These are phyloP conservation scores for Beauveria sp. DNA, from an alignment of 2,329 filamentous ascomycete species.

Conservation along the genomic window DNA sequence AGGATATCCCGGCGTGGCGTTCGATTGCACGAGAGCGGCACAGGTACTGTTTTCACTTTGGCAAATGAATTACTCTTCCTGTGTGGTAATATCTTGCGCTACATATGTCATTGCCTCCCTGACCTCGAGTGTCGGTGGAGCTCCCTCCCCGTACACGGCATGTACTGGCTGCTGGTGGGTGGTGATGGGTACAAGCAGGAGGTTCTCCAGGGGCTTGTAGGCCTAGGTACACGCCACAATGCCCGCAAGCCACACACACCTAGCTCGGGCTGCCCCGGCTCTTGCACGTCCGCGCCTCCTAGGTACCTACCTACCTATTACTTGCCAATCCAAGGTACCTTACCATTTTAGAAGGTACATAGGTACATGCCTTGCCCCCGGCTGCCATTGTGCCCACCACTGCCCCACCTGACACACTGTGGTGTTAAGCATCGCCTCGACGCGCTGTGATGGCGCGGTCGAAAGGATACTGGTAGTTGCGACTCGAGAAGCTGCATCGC, in stretches of 20 bases:
- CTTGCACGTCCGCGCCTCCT: background rate
- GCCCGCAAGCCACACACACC: background rate
- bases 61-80: background rate
- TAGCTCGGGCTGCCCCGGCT: background rate
- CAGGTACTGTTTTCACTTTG: background rate
- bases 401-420: constrained; percentile 3
- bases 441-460: background rate
- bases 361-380: background rate
- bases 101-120: constrained; percentile 3
- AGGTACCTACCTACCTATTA: too few species aligned
- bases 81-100: background rate
- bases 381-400: background rate
- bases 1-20: background rate
- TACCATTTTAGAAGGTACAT: background rate
- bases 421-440: background rate
- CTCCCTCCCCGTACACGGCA: background rate
- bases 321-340: too few species aligned
- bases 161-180: background rate
- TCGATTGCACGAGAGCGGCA: background rate
- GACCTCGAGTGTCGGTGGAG: constrained; percentile 4
- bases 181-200: background rate
- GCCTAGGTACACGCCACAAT: background rate
- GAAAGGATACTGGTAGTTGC: background rate
- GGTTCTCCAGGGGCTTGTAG: background rate
- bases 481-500: background rate